Base-by-base conservation (phyloP, 1,139 yeast genomes). In the Protomyces inundatus region DNA sequence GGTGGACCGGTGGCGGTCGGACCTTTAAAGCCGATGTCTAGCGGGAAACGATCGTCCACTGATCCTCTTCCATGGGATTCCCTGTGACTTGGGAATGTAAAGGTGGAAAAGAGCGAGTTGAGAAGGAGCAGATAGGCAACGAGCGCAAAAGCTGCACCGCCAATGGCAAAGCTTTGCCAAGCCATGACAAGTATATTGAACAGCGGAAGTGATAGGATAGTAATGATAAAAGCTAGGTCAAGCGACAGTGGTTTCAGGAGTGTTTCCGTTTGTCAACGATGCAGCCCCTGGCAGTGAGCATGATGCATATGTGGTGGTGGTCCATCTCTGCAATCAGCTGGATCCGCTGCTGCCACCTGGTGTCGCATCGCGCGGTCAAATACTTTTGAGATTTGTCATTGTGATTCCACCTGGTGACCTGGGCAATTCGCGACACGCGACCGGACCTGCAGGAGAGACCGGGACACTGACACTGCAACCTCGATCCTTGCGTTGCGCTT, bases 1-100 rank as follows among this genome's bases (percentile, higher is more conserved):
- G 62, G 62, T 6, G 16, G 40, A 9, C 62, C 62, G 16, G 52
- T 40, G 23, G 45, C 42, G 9, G 62, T 58, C 6, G 62, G 62
- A 9, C 62, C 62, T 34, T 42, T 37, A 35, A 51, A 58, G 23
- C 62, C 62, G 6, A 58, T 42, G 33, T 58, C 54, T 6, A 48
- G 39, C 6, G 62, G 62, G 40, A 58, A 58, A 16, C 39, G 52
- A 23, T 51, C 56, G 16, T 14, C 12, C 10, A 33, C 6, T 32
- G 34, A n/a, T 6, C 14, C 48, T 16, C n/a, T n/a, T 42, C 48
- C 48, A 2, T 23, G 32, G n/a, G 40, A n/a, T 57, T 32, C 36
- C 33, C n/a, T 9, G 32, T 23, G 39, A 4, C 30, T 40, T 10
- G 23, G 10, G 9, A 51, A 36, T 12, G 39, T 51, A 10, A 42